Conservation (phyloP, 768 basidiomycete species). For the Pilatotrama ljubarskyi region DNA sequence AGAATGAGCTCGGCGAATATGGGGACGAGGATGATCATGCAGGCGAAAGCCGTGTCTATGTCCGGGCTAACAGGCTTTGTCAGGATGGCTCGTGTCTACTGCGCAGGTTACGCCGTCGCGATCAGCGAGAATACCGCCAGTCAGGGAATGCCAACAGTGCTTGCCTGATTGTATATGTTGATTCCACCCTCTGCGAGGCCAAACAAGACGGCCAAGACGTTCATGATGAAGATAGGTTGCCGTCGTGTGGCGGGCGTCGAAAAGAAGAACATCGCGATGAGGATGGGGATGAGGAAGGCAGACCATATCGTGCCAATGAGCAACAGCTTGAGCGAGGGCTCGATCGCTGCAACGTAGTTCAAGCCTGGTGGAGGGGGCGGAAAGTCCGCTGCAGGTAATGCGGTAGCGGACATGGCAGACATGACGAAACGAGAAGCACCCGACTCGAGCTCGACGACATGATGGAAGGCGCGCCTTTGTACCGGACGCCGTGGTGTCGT, state of each 20-base stretch:
- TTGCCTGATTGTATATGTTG: constrained; percentile 1
- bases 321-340: constrained; percentile 8
- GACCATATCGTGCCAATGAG: constrained; percentile 5
- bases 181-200: neutral
- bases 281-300: constrained; percentile 5
- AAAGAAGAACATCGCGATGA: constrained; percentile 27
- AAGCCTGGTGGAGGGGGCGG: neutral
- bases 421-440: neutral
- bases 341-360: neutral
- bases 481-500: neutral
- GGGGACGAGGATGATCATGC: constrained; percentile 28
- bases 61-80: neutral
- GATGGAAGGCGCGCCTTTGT: neutral
- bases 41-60: constrained; percentile 1
- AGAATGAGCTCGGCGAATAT: constrained; percentile 41
- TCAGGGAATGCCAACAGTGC: neutral
- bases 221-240: constrained; percentile 29
- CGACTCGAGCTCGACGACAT: neutral
- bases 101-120: neutral
- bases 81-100: neutral
- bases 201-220: constrained; percentile 24
- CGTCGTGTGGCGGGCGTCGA: constrained; percentile 25
- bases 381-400: neutral
- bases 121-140: neutral
- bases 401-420: neutral